phyloP scores from a whole-genome alignment of 345 rosid species.

The Toxicodendron radicans region DNA sequence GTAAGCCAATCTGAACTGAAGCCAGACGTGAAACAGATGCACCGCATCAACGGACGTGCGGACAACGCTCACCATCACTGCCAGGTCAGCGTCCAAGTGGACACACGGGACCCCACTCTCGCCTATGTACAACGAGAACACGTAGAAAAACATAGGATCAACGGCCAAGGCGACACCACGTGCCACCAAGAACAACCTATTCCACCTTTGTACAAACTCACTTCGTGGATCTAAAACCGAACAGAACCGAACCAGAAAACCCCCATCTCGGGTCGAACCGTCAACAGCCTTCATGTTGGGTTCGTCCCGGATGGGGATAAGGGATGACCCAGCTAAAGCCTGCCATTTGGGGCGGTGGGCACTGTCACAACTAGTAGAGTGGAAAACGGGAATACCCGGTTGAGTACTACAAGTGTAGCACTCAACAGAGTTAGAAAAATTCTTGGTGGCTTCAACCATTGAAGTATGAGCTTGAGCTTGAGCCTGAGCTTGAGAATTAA shows the following conservation, averaged over 20 bases:
- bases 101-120: conserved; percentile 63
- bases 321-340: conserved; percentile 46
- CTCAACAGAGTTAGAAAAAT: not conserved
- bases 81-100: conserved; percentile 74
- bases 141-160: conserved; percentile 86
- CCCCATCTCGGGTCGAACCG: not conserved
- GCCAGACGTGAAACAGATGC: conserved; percentile 73
- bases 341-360: conserved; percentile 44
- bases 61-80: conserved; percentile 59
- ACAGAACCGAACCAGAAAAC: conserved; percentile 27
- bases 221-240: conserved; percentile 67
- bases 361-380: conserved; percentile 40
- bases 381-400: conserved; percentile 42
- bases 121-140: conserved; percentile 52
- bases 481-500: too few relatives aligned
- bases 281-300: not conserved
- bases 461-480: too few relatives aligned
- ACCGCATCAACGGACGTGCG: conserved; percentile 69
- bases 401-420: conserved; percentile 39
- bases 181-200: conserved; percentile 65
- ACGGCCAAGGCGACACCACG: conserved; percentile 79
- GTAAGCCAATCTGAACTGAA: conserved; percentile 79
- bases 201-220: conserved; percentile 69
- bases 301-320: conserved; percentile 20
- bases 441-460: too few relatives aligned